Base-by-base conservation (phyloP, 768 basidiomycete species). In the Mycena filopes region DNA sequence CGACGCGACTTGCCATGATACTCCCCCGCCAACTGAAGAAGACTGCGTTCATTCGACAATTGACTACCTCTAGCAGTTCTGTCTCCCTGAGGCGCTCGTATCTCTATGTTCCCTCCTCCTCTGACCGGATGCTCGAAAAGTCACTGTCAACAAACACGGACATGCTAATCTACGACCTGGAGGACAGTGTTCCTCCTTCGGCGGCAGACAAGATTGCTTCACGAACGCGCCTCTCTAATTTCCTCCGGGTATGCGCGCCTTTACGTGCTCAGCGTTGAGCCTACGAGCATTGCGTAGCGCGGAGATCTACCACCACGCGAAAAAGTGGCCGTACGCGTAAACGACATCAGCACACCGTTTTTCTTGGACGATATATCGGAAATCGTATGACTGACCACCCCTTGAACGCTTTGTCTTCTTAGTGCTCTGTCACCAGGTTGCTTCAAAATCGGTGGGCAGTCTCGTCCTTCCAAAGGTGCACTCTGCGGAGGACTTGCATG, bases 391-490 rank as follows among this genome's bases (percentile, higher is more conserved):
- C 20, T 5, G 15, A 9, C 26, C 67, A 67, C 11, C 16, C 40
- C 70, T 18, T 5, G 49, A 43, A 16, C 45, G 25, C 40, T 6
- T 49, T 28, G 28, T 23, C 6, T 53, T 28, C 28, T 40, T 64
- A 20, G 51, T 64, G 21, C 26, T 21, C 23, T 47, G 41, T 56
- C 58, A 26, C 48, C 66, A 89, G 88, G 78, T 88, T 41, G 72
- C 72, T 23, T 74, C 82, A 16, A 75, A 81, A 0, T 70, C 79
- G 47, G 83, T 95, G 33, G 78, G 83, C 28, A 89, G 89, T 4
- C 79, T 96, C n/a, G 84, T 96, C 21, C 82, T 98, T 21, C 95
- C 95, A 3, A 98, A 98, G 77, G 86, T 96, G 20, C 87, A 95
- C 66, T 88, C 89, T 0, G 81, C 83, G 2, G 78, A 83, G 41